Evolutionary conservation across 2,329 filamentous ascomycete genomes (phyloP).

Genomic region (Sclerotinia borealis): DNA sequence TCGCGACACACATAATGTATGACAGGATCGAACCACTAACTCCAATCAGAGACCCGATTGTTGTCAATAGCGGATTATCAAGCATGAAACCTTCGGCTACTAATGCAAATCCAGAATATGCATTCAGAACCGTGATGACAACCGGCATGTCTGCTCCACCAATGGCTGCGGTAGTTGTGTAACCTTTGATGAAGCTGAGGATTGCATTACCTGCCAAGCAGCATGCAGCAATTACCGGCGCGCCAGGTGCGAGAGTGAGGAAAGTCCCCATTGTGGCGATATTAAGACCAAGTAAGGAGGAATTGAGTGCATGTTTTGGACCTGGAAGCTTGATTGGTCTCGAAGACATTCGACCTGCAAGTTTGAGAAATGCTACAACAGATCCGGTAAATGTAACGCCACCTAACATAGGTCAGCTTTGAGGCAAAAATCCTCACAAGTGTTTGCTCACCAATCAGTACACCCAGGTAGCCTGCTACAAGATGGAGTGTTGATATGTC

Average conservation of each 20-base stretch:
- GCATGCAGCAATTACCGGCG: slow-evolving; percentile 70
- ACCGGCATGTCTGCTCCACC: slow-evolving; percentile 94
- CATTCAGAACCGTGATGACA: slow-evolving; percentile 84
- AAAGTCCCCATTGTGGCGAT: slow-evolving; percentile 80
- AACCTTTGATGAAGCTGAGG: slow-evolving; percentile 79
- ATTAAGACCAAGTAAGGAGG: slow-evolving; percentile 67
- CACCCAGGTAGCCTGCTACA: slow-evolving; percentile 79
- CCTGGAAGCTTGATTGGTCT: slow-evolving; percentile 67
- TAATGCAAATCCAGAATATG: slow-evolving; percentile 84
- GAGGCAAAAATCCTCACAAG: not conserved
- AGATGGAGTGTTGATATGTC: slow-evolving; percentile 73
- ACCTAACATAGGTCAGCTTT: slow-evolving; percentile 33
- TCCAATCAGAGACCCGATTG: slow-evolving; percentile 79
- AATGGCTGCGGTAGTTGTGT: slow-evolving; percentile 80
- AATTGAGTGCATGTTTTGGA: slow-evolving; percentile 66
- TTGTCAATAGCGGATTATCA: slow-evolving; percentile 77
- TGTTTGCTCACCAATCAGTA: slow-evolving; percentile 61
- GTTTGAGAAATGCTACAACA: slow-evolving; percentile 82
- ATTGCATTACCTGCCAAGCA: slow-evolving; percentile 71
- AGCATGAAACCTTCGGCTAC: slow-evolving; percentile 92
- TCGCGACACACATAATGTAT: slow-evolving; percentile 81
- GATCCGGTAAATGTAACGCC: slow-evolving; percentile 89
- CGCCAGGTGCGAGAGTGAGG: slow-evolving; percentile 72
- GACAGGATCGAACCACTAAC: slow-evolving; percentile 85
- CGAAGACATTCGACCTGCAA: slow-evolving; percentile 76